Conservation (phyloP, 108 stramenopile species). For the Nitzschia sp. region DNA sequence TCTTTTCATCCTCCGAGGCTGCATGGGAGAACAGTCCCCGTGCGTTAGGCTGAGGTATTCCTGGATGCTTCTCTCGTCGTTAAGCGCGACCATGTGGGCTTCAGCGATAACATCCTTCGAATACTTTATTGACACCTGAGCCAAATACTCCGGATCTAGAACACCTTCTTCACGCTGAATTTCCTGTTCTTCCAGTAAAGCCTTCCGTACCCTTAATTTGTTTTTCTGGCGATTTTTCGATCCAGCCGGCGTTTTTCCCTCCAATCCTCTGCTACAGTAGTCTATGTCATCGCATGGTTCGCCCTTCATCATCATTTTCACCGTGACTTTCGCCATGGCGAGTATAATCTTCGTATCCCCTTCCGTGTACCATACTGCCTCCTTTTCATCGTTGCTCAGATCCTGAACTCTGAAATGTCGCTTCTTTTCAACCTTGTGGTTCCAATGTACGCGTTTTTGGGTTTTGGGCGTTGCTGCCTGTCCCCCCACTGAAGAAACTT, state of each 20-base stretch:
- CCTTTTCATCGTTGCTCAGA: conserved; percentile 24
- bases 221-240: conserved; percentile 28
- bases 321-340: conserved; percentile 41
- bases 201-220: conserved; percentile 17
- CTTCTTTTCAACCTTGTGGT: conserved; percentile 31
- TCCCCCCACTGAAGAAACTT: not conserved
- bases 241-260: conserved; percentile 32
- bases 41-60: conserved; percentile 12
- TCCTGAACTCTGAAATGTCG: conserved; percentile 28
- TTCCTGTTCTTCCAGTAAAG: conserved; percentile 33
- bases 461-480: not conserved
- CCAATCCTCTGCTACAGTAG: conserved; percentile 35
- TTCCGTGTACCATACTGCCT: conserved; percentile 32
- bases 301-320: conserved; percentile 46
- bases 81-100: conserved; percentile 16
- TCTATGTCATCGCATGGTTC: conserved; percentile 33
- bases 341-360: conserved; percentile 31
- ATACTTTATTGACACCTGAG: conserved; percentile 13
- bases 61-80: conserved; percentile 24
- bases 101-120: conserved; percentile 20
- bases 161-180: conserved; percentile 33
- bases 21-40: conserved; percentile 21
- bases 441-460: conserved; percentile 28
- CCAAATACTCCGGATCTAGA: conserved; percentile 23
- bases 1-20: conserved; percentile 20